Conservation (phyloP, 163 green algal genomes). For the Scenedesmus sp. region DNA sequence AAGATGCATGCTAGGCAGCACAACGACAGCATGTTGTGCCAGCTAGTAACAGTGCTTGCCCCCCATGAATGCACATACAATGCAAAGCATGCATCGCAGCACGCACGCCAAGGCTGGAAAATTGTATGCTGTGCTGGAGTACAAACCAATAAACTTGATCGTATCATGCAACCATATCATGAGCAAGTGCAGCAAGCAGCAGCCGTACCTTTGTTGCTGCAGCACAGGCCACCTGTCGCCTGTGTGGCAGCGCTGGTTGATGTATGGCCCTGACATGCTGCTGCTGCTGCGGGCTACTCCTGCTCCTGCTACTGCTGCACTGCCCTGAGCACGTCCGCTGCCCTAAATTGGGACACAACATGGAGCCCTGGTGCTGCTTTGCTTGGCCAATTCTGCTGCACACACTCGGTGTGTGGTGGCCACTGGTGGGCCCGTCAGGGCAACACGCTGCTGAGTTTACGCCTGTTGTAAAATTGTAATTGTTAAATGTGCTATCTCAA, state of each 20-base stretch:
- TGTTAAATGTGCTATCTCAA: too few species aligned
- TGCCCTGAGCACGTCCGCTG: not conserved
- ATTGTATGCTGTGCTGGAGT: too few species aligned
- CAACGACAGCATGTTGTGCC: not conserved
- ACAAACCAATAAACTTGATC: too few species aligned
- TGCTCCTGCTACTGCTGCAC: slow-evolving; percentile 1
- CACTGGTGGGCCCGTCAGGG: not conserved
- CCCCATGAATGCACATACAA: not conserved
- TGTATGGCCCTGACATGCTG: not conserved
- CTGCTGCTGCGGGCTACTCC: not conserved
- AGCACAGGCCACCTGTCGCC: not conserved
- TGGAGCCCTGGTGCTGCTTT: not conserved
- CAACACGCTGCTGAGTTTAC: too few species aligned
- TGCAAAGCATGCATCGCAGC: not conserved
- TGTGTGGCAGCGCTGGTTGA: not conserved
- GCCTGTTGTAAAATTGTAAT: too few species aligned
- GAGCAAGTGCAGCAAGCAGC: too few species aligned
- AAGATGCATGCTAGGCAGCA: not conserved
- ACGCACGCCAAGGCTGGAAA: too few species aligned
- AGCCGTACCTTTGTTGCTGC: slow-evolving; percentile 17
- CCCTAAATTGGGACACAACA: not conserved
- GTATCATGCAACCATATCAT: too few species aligned
- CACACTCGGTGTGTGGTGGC: slow-evolving; percentile 12
- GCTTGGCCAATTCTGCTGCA: not conserved
- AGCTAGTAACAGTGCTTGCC: not conserved